phyloP scores from a whole-genome alignment of 2,329 filamentous ascomycete species.

The Blastomyces parvus region DNA sequence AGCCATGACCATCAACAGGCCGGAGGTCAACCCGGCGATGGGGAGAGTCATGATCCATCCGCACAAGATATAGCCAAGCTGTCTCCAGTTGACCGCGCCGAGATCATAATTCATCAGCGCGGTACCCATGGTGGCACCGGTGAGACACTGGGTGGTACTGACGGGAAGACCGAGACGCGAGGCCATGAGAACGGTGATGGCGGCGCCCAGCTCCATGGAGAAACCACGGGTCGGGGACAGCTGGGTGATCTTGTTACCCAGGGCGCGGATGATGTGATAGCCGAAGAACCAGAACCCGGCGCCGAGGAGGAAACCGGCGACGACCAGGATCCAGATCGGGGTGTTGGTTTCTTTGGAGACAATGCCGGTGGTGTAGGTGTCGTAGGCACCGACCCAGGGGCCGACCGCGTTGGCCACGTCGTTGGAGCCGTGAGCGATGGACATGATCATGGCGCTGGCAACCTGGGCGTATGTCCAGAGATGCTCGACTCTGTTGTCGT shows the following conservation, averaged over 20 bases:
- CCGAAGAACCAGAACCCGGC: slow-evolving; percentile 36
- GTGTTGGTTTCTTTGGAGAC: slow-evolving; percentile 25
- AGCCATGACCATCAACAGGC: slow-evolving; percentile 34
- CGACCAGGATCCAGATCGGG: slow-evolving; percentile 33
- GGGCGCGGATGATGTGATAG: slow-evolving; percentile 32
- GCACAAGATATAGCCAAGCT: slow-evolving; percentile 35
- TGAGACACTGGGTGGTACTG: slow-evolving; percentile 32
- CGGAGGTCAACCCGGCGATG: slow-evolving; percentile 33
- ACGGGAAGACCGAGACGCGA: slow-evolving; percentile 28
- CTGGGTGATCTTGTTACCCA: slow-evolving; percentile 37
- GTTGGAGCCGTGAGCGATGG: slow-evolving; percentile 39
- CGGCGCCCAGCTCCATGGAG: slow-evolving; percentile 34
- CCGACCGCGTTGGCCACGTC: slow-evolving; percentile 37
- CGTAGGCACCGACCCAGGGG: slow-evolving; percentile 33
- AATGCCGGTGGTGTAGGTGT: slow-evolving; percentile 26
- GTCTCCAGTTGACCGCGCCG: slow-evolving; percentile 37
- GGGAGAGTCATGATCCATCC: slow-evolving; percentile 40
- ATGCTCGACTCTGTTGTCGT: slow-evolving; percentile 41
- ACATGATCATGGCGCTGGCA: slow-evolving; percentile 34
- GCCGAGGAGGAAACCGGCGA: slow-evolving; percentile 31
- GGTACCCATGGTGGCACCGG: slow-evolving; percentile 29
- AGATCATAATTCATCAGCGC: slow-evolving; percentile 31
- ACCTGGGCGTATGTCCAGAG: slow-evolving; percentile 40
- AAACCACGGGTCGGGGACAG: slow-evolving; percentile 31
- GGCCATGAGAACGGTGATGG: slow-evolving; percentile 31